These are phyloP conservation scores for Catunica adiposa DNA, from an alignment of 2,329 filamentous ascomycete genomes.

Conservation along the genomic window DNA sequence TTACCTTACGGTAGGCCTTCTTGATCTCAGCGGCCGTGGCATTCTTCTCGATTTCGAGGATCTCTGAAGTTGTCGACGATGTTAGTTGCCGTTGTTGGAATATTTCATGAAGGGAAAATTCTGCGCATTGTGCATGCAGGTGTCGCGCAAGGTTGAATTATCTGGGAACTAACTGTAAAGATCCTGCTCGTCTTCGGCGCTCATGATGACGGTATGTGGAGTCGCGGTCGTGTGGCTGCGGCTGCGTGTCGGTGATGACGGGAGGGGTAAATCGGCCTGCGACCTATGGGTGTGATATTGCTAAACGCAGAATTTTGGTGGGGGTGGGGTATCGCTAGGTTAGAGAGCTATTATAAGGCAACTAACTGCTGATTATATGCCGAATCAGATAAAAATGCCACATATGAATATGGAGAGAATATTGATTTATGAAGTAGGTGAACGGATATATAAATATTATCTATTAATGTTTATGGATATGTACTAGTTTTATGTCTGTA, in stretches of 20 bases:
- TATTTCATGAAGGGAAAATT: slow-evolving; percentile 1
- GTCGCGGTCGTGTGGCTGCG: slow-evolving; percentile 4
- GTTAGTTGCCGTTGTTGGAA: slow-evolving; percentile 3
- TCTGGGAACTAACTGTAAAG: slow-evolving; percentile 37
- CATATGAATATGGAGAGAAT: no score
- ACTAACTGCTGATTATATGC: not conserved
- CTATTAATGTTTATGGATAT: no score
- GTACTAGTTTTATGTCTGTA: no score
- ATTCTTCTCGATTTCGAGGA: slow-evolving; percentile 57
- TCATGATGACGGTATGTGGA: not conserved
- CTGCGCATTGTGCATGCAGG: not conserved
- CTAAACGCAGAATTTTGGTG: slow-evolving; percentile 11
- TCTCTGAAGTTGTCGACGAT: slow-evolving; percentile 36
- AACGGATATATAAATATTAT: no score
- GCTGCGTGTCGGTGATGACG: not conserved
- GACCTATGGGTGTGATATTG: slow-evolving; percentile 4
- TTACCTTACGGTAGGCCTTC: slow-evolving; percentile 88
- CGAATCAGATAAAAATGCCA: no score
- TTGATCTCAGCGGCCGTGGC: slow-evolving; percentile 72
- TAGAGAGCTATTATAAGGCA: no score
- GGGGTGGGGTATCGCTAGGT: slow-evolving; percentile 12
- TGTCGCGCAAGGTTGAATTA: not conserved
- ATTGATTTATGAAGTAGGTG: no score
- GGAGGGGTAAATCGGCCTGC: not conserved
- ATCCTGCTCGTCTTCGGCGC: slow-evolving; percentile 31